Percentiles rank a stretch among this genome's conserved stretches.
phyloP scores from a whole-genome alignment of 1,139 yeast genomes.

The Diutina mesorugosa region DNA sequence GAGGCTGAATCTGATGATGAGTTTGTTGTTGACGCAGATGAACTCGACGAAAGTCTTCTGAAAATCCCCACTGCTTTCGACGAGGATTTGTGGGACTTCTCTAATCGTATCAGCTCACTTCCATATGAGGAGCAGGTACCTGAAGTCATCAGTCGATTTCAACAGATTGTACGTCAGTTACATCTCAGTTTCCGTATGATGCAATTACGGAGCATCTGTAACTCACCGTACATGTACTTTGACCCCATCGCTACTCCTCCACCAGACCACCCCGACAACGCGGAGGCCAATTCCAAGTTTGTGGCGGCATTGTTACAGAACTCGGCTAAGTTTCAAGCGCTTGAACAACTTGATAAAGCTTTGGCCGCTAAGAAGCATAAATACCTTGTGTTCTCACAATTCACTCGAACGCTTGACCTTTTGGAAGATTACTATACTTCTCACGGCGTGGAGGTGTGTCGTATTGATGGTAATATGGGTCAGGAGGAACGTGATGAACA shows the following conservation, averaged over 20 bases:
- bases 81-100: background rate
- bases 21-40: background rate
- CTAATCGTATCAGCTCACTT: background rate
- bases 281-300: background rate
- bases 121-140: background rate
- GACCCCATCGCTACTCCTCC: slow-evolving; percentile 48
- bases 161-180: slow-evolving; percentile 6
- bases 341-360: slow-evolving; percentile 47
- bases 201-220: slow-evolving; percentile 76
- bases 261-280: slow-evolving; percentile 7
- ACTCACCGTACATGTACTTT: slow-evolving; percentile 73
- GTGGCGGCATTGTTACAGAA: slow-evolving; percentile 9
- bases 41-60: background rate
- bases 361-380: slow-evolving; percentile 45
- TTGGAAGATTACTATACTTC: slow-evolving; percentile 31
- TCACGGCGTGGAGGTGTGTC: slow-evolving; percentile 29
- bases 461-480: slow-evolving; percentile 67
- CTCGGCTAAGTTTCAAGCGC: slow-evolving; percentile 60
- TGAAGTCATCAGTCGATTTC: background rate
- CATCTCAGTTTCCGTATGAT: slow-evolving; percentile 54
- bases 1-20: slow-evolving; percentile 1
- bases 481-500: slow-evolving; percentile 56
- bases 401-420: slow-evolving; percentile 65
- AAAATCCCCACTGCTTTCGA: background rate
- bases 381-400: slow-evolving; percentile 72